These are phyloP conservation scores for Verticillium nonalfalfae DNA, from an alignment of 2,329 filamentous ascomycete species.

Conservation along the genomic window DNA sequence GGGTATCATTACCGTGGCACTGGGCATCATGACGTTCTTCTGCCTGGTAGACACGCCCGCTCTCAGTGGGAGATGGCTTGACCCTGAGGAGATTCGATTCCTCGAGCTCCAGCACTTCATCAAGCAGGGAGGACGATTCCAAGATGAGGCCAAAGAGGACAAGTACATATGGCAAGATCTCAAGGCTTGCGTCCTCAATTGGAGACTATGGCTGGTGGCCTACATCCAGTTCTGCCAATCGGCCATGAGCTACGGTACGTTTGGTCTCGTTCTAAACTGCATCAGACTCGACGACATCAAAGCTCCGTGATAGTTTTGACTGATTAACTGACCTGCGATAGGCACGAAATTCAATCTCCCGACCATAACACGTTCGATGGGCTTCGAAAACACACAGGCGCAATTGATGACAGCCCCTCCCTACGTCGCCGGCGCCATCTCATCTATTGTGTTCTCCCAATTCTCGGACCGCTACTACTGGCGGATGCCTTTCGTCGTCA, in stretches of 20 bases:
- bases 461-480: conserved; percentile 59
- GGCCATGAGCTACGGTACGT: conserved; percentile 8
- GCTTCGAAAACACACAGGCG: conserved; percentile 16
- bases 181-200: conserved; percentile 19
- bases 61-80: conserved; percentile 24
- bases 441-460: conserved; percentile 58
- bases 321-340: conserved; percentile 39
- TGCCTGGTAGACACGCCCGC: conserved; percentile 35
- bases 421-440: conserved; percentile 53
- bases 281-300: not conserved
- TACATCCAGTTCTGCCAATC: conserved; percentile 21
- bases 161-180: conserved; percentile 17
- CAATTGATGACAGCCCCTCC: conserved; percentile 51
- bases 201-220: conserved; percentile 21
- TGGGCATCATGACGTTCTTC: conserved; percentile 47
- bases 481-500: conserved; percentile 62
- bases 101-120: conserved; percentile 21
- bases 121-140: conserved; percentile 21
- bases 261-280: not conserved
- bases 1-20: conserved; percentile 59
- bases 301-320: conserved; percentile 6
- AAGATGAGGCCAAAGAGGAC: conserved; percentile 7
- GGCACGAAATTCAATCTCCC: conserved; percentile 17
- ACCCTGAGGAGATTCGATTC: conserved; percentile 25
- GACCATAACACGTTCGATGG: conserved; percentile 13